phyloP scores from a whole-genome alignment of 176 grass and related monocot species.

The Zoysia japonica region DNA sequence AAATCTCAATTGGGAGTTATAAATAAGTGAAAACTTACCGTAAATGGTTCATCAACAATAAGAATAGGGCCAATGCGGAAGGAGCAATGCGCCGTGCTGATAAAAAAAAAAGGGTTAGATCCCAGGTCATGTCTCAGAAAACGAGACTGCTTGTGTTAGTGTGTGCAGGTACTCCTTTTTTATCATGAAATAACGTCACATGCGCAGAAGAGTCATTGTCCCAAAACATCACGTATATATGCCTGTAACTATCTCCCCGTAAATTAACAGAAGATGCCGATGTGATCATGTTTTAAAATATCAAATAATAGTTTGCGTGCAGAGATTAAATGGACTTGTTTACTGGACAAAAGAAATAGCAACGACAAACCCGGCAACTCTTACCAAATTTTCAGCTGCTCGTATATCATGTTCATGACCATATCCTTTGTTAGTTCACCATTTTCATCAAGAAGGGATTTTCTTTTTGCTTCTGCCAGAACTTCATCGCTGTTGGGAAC shows the following conservation, averaged over 20 bases:
- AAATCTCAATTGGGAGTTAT: neutral
- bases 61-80: conserved; percentile 82
- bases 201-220: neutral
- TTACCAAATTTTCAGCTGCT: conserved; percentile 79
- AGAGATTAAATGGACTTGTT: neutral
- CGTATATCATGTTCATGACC: conserved; percentile 61
- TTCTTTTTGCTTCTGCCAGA: conserved; percentile 47
- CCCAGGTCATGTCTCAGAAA: neutral
- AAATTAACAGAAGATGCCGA: neutral
- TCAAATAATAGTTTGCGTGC: neutral
- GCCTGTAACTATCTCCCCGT: neutral
- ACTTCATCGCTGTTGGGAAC: conserved; percentile 89
- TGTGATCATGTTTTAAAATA: neutral
- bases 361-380: neutral
- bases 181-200: neutral
- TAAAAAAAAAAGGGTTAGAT: neutral
- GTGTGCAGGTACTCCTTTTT: neutral
- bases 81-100: conserved; percentile 61
- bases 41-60: conserved; percentile 74
- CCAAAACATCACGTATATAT: neutral
- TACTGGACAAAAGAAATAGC: neutral
- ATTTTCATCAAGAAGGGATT: conserved; percentile 43
- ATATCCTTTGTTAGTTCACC: conserved; percentile 46
- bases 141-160: neutral
- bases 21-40: conserved; percentile 34